Evolutionary conservation across 2,329 filamentous ascomycete genomes (phyloP), one percentile per base, ranked within the genome.

Genomic region (Lasiodiplodia citricola): DNA sequence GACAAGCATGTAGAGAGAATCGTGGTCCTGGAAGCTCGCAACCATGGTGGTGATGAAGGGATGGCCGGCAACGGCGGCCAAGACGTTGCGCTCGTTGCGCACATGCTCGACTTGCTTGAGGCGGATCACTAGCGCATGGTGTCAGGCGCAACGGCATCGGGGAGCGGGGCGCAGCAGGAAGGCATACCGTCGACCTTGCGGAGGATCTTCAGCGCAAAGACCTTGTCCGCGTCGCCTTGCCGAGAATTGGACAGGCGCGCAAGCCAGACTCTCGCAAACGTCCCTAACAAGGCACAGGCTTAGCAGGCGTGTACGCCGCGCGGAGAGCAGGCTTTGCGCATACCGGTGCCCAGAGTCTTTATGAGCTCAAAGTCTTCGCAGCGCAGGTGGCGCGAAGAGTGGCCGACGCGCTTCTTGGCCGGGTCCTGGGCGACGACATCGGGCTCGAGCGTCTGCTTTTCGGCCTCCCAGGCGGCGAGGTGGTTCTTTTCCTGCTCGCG

Each of bases 91-190:
- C 84, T 96, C 92, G 80, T 94, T 92, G 70, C 91, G 90, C 67
- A 95, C 92, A 80, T 96, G 92, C 80, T 95, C 92, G 73, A 95
- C 90, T 77, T 96, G 92, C 84, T 95, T 95, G 69, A 95, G 86
- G 71, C 90, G 90, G 78, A 96, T 91, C 55, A 96, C 90, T 87
- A 75, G 58, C 23, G 21, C 16, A 25, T 55, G 52, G 50, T 35
- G 31, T 64, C 65, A 68, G 66, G 25, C 38, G 38, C 37, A 23
- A 38, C 8, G 44, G 35, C 21, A 5, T 28, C 16, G 23, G 14
- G 37, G 23, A 28, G n/a, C 21, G 23, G 51, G 38, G 23, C 64
- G 69, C 25, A 58, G 58, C 68, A 31, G 44, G 44, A 47, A 11
- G 66, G 35, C 79, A 67, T 78, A 84, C 82, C 82, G 75, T 87